Evolutionary conservation across 1,139 yeast genomes (phyloP), one percentile per base, ranked within the genome.

Genomic region (Hanseniaspora uvarum): DNA sequence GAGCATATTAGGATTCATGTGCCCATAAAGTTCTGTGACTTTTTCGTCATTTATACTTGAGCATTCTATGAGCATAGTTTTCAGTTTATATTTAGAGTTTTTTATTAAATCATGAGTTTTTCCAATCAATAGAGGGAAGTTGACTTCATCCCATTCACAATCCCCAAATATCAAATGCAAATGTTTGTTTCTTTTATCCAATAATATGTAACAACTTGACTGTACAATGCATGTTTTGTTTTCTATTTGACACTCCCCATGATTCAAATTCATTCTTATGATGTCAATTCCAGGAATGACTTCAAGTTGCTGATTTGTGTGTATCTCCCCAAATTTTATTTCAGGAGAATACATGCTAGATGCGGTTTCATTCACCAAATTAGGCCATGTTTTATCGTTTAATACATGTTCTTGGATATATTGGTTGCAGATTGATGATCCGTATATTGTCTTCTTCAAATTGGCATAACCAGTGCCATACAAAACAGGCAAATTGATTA

Each of bases 361-460:
- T 7, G 46, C 28, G 11, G 12, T 19, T 7, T 24, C 49, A 11
- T 59, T 53, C 2, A 61, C 54, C 33, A 71, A 56, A 59, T 83
- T 76, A 4, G 96, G 96, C 96, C 96, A 88, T 4, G 86, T 72
- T 6, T 71, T 62, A 43, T 84, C 87, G 65, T 88, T 88, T 68
- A 87, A 87, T 0, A 86, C 67, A 63, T 81, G 76, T 2, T 66
- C 64, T 57, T 74, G 68, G 21, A 88, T 65, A 0, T 81, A 76
- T 12, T 72, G 68, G 1, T 80, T 69, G 0, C 94, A 81, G 30
- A 71, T 67, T 0, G 65, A 59, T 5, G 80, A 68, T 0, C 86
- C 95, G 58, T 73, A 77, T 1, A 87, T 66, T 14, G 61, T 61
- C 61, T 78, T 77, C 1, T 63, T 57, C 1, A 72, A 50, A 4